Conservation (phyloP, 1,139 yeast genomes). For the Yamadazyma blattariae region DNA sequence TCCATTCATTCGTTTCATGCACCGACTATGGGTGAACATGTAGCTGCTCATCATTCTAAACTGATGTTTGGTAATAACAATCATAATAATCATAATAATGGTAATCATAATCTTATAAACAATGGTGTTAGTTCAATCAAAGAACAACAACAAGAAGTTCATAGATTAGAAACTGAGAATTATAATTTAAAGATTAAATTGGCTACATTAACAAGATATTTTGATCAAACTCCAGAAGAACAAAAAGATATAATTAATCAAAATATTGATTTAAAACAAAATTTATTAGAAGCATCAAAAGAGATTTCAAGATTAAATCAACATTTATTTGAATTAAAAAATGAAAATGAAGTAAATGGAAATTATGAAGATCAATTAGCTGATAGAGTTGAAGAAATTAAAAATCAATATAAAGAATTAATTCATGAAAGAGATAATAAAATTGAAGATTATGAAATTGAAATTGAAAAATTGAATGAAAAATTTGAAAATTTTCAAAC, state of each 20-base stretch:
- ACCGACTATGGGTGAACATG: not conserved
- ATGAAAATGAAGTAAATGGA: conserved; percentile 1
- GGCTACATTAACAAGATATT: conserved; percentile 48
- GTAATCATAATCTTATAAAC: conserved; percentile 1
- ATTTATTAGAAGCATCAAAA: conserved; percentile 19
- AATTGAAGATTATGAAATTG: conserved; percentile 2
- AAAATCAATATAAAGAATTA: conserved; percentile 3
- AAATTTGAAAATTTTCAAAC: not conserved
- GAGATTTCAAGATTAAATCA: conserved; percentile 7
- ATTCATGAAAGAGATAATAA: conserved; percentile 5
- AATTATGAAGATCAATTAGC: conserved; percentile 2
- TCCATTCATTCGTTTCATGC: too few species aligned
- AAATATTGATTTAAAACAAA: conserved; percentile 42
- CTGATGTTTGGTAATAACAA: not conserved
- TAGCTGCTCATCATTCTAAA: not conserved
- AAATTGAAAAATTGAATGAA: conserved; percentile 1
- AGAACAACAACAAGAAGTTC: conserved; percentile 52
- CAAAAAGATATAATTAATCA: conserved; percentile 34
- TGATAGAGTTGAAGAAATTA: conserved; percentile 5
- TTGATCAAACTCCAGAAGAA: conserved; percentile 46
- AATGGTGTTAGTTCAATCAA: conserved; percentile 28
- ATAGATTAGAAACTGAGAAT: conserved; percentile 56
- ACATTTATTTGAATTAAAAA: conserved; percentile 3
- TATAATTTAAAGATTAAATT: conserved; percentile 60
- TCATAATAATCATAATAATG: not conserved